Base-by-base conservation (phyloP, 768 basidiomycete genomes). In the Clavulina sp. region DNA sequence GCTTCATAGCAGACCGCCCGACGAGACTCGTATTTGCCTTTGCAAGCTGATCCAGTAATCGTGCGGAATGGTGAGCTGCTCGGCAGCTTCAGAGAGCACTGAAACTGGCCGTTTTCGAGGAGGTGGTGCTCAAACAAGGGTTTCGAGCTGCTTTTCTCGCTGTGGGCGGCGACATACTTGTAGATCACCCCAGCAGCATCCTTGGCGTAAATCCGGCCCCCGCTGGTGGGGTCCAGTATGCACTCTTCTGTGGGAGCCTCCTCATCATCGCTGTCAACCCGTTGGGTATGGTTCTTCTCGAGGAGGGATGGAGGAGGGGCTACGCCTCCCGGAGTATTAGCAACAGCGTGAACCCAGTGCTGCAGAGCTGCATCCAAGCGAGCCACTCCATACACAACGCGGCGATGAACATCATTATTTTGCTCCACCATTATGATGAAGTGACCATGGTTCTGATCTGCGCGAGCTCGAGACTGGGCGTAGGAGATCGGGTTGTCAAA, bases 361-460 rank as follows among this genome's bases (percentile, higher is more conserved):
- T 65, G 57, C 61, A 76, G 68, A 18, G 64, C 63, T 5, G 67
- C 60, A 49, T 69, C 65, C 9, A 66, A 56, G 31, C 65, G 66
- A 4, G 69, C 68, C 13, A 70, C 65, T 28, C 62, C 66, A 24
- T 70, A 65, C n/a, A 84, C 51, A 32, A 72, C 68, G 40, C 69
- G 73, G 23, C 72, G 73, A 57, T 81, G 78, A 13, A 61, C 57
- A 53, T 75, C 73, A 55, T 76, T 78, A 3, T 68, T 72, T 55
- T 70, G 68, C 60, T 84, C 76, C 21, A 72, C 69, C 73, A 85
- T 73, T 59, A 81, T 72, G 4, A 84, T 63, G 38, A 81, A 58
- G 59, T 76, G 72, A 54, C 75, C 70, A 52, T 70, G 67, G 38
- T 68, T 63, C 5, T 71, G 71, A 43, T 68, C 60, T 36, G 74